phyloP scores from a whole-genome alignment of 192 early-diverging fungal species.

The Phycomyces nitens region DNA sequence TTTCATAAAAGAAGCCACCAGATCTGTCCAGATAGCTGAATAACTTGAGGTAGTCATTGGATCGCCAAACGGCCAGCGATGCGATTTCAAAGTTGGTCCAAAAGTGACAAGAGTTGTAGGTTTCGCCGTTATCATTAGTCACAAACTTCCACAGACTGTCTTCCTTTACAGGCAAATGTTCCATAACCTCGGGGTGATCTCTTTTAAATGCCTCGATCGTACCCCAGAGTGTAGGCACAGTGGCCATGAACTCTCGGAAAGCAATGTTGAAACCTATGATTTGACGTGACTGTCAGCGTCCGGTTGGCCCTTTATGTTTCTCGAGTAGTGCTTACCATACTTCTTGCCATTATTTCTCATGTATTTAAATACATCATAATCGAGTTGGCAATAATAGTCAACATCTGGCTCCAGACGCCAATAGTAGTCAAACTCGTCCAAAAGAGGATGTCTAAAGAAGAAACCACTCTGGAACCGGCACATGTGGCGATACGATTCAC shows the following conservation, averaged over 20 bases:
- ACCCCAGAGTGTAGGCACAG: constrained; percentile 72
- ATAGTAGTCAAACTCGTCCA: constrained; percentile 75
- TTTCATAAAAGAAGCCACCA: constrained; percentile 86
- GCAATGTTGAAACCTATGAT: constrained; percentile 65
- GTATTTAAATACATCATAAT: constrained; percentile 78
- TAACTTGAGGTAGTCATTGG: constrained; percentile 60
- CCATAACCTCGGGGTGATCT: constrained; percentile 39
- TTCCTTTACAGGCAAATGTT: constrained; percentile 35
- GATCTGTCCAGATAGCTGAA: constrained; percentile 69
- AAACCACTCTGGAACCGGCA: constrained; percentile 79
- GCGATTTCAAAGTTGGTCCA: constrained; percentile 84
- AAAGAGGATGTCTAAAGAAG: constrained; percentile 69
- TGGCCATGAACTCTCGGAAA: constrained; percentile 64
- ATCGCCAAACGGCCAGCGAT: constrained; percentile 58
- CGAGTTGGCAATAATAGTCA: constrained; percentile 74
- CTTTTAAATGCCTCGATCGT: constrained; percentile 52
- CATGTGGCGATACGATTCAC: constrained; percentile 74
- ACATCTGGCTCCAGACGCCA: constrained; percentile 89
- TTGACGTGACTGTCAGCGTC: no score
- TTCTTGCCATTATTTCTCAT: constrained; percentile 76
- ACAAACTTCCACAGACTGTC: constrained; percentile 48
- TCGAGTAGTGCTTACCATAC: constrained; percentile 55
- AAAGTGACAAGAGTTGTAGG: constrained; percentile 81
- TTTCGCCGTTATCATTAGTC: constrained; percentile 47
- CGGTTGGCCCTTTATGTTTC: no score